phyloP scores from a whole-genome alignment of 75 land plant genomes.

The Pinus taeda region DNA sequence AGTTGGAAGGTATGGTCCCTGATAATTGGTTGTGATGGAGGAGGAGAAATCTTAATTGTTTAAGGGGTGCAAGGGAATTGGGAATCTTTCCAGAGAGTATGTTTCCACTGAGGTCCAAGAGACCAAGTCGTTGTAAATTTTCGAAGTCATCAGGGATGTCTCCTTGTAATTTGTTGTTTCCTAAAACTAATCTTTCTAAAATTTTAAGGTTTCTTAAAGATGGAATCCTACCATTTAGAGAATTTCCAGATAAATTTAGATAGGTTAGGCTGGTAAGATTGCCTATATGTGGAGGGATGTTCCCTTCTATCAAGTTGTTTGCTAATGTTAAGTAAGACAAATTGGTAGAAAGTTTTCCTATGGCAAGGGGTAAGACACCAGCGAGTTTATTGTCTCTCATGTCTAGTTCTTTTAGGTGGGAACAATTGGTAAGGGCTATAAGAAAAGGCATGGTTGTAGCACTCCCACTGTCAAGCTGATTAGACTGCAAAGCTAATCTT shows the following conservation, averaged over 20 bases:
- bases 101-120: constrained; percentile 15
- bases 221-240: constrained; percentile 32
- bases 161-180: constrained; percentile 38
- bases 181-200: constrained; percentile 5
- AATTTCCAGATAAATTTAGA: constrained; percentile 22
- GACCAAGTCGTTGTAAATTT: constrained; percentile 24
- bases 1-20: constrained; percentile 17
- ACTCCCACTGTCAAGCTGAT: not conserved
- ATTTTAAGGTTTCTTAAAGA: constrained; percentile 27
- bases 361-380: constrained; percentile 8
- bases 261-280: constrained; percentile 21
- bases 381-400: constrained; percentile 11
- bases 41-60: constrained; percentile 11
- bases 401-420: constrained; percentile 3
- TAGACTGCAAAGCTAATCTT: too few species aligned
- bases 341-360: constrained; percentile 13
- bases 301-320: constrained; percentile 16
- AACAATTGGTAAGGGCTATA: not conserved
- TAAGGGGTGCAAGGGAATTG: constrained; percentile 12
- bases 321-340: constrained; percentile 5
- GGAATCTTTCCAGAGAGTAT: constrained; percentile 24
- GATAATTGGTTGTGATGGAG: constrained; percentile 20
- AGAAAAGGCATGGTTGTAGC: constrained; percentile 20
- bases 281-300: constrained; percentile 22
- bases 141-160: constrained; percentile 46